Evolutionary conservation across 495 filamentous ascomycete species (phyloP).

Genomic region (Neurospora tetraspora): DNA sequence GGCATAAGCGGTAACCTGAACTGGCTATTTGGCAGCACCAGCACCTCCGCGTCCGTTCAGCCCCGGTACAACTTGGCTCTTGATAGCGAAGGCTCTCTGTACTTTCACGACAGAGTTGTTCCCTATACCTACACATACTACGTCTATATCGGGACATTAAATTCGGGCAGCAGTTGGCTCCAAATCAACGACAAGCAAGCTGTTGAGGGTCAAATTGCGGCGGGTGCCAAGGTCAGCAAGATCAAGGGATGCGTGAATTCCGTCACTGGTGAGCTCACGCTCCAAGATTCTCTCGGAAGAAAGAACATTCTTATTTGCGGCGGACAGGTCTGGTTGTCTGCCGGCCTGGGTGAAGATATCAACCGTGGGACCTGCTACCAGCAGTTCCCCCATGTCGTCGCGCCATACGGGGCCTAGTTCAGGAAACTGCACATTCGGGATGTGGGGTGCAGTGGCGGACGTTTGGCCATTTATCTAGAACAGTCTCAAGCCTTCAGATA

Average conservation of each 20-base stretch:
- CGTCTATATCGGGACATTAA: background rate
- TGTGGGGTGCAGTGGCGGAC: background rate
- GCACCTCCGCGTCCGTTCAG: background rate
- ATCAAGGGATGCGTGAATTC: slow-evolving; percentile 7
- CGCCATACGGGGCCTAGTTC: background rate
- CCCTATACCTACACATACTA: slow-evolving; percentile 6
- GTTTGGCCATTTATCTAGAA: background rate
- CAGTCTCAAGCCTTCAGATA: background rate
- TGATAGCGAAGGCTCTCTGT: slow-evolving; percentile 1
- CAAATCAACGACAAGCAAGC: background rate
- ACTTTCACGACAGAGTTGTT: slow-evolving; percentile 2
- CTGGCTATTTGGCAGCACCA: background rate
- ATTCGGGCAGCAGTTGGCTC: background rate
- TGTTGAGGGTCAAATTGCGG: background rate
- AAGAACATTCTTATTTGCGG: slow-evolving; percentile 2
- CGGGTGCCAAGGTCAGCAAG: background rate
- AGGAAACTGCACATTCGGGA: background rate
- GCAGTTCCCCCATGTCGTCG: background rate
- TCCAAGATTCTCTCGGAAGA: background rate
- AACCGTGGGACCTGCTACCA: background rate
- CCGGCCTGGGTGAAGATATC: background rate
- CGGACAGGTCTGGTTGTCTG: slow-evolving; percentile 3
- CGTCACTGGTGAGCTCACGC: slow-evolving; percentile 3
- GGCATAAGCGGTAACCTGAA: background rate
- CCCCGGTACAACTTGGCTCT: slow-evolving; percentile 3